Evolutionary conservation across 208 protist genomes (phyloP), one percentile per base, ranked within the genome.

Genomic region (Leishmania tarentolae): DNA sequence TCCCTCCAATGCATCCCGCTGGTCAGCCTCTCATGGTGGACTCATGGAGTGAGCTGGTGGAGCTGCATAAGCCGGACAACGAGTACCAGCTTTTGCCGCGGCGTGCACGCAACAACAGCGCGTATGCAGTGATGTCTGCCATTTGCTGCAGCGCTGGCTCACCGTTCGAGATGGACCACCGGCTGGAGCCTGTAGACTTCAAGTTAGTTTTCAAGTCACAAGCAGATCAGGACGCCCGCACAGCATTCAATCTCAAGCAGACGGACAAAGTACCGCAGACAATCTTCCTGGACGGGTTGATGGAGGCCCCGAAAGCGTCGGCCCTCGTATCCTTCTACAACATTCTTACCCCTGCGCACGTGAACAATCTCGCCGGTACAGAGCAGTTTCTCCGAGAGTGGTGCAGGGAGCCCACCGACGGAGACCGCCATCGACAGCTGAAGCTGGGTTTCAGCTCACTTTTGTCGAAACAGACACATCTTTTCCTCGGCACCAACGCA

Each of bases 81-180:
- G 76, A 95, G 35, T 97, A 97, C 68, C 94, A 95, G 75, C 84
- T 97, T 13, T 76, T 96, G n/a, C 90, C 94, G 19, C 90, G 94
- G 3, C 87, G 91, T 6, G 94, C 94, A 37, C 90, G 88, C 56
- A 94, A 52, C 66, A 97, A 96, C 75, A 84, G 61, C 3, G 91
- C 88, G 74, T 97, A 96, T 78, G 90, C 76, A 52, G 90, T 96
- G 21, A 81, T 97, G 84, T 78, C 87, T 52, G 89, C 91, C 19
- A 94, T 97, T 68, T 96, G 92, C 79, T 85, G 78, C 69, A 96
- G 93, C 78, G 86, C 92, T 0, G 93, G 92, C 0, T 96, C 94
- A 15, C 94, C 94, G 0, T 97, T 97, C 76, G 83, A 85, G 47
- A 97, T 97, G 93, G 91, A 96, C 17, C 86, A 97, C 72, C 89